Conservation (phyloP, 2,329 filamentous ascomycete species). For the Fusarium falciforme region DNA sequence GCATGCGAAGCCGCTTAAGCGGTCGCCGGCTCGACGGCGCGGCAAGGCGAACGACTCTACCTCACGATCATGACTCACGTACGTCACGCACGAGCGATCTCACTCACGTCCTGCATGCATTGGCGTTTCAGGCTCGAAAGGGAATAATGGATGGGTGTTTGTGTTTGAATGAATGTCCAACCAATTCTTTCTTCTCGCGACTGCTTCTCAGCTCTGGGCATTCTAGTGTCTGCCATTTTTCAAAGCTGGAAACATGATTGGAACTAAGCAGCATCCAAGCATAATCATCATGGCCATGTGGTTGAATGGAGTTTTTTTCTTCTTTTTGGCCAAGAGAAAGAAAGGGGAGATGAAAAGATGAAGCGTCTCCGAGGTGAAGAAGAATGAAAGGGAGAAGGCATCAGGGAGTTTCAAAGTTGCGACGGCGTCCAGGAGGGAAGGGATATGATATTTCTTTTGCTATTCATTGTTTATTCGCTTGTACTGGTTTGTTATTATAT, state of each 20-base stretch:
- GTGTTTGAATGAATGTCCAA: slow-evolving; percentile 41
- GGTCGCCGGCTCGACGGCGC: slow-evolving; percentile 25
- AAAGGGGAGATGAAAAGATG: slow-evolving; percentile 11
- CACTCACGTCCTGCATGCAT: slow-evolving; percentile 58
- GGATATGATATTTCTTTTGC: slow-evolving; percentile 12
- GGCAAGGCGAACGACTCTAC: slow-evolving; percentile 38
- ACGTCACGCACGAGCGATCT: slow-evolving; percentile 52
- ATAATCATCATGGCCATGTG: slow-evolving; percentile 28
- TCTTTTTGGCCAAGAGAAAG: slow-evolving; percentile 12
- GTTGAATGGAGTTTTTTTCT: slow-evolving; percentile 29
- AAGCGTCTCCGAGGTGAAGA: slow-evolving; percentile 21
- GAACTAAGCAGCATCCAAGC: slow-evolving; percentile 27
- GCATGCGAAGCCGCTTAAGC: slow-evolving; percentile 35
- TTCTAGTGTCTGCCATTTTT: slow-evolving; percentile 25
- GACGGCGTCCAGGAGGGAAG: slow-evolving; percentile 37
- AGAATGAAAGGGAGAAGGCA: slow-evolving; percentile 10
- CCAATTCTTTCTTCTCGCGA: slow-evolving; percentile 36
- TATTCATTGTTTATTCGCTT: slow-evolving; percentile 28
- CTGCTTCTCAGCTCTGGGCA: slow-evolving; percentile 23
- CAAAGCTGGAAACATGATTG: slow-evolving; percentile 16
- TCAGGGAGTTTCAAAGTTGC: slow-evolving; percentile 34
- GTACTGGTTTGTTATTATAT: slow-evolving; percentile 15
- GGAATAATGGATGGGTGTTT: slow-evolving; percentile 32
- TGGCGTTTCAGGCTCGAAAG: slow-evolving; percentile 52
- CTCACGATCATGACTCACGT: slow-evolving; percentile 58